Evolutionary conservation across 208 protist species (phyloP).

Genomic region (Leptomonas seymouri): DNA sequence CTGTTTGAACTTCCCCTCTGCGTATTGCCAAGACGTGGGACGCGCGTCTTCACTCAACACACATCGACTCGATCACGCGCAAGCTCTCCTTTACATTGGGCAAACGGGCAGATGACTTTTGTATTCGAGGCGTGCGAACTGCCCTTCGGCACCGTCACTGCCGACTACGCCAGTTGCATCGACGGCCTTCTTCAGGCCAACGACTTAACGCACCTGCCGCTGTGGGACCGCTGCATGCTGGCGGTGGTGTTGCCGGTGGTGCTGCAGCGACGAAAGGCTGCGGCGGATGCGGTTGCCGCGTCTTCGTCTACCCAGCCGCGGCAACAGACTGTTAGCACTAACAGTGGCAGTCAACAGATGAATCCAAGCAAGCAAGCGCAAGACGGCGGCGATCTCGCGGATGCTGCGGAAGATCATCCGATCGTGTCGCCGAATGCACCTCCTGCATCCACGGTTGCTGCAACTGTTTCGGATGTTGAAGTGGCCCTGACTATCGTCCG

Average conservation of each 20-base stretch:
- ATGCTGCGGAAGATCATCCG: not conserved
- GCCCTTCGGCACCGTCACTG: conserved; percentile 49
- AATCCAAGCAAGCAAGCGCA: not conserved
- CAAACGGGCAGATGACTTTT: conserved; percentile 48
- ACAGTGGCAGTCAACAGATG: not conserved
- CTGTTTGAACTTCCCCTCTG: too few relatives aligned
- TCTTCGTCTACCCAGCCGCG: too few relatives aligned
- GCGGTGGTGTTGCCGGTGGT: conserved; percentile 56
- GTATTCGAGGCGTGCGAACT: conserved; percentile 77
- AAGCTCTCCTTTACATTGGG: too few relatives aligned
- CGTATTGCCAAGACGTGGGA: too few relatives aligned
- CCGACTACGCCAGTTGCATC: conserved; percentile 25
- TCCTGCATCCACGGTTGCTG: not conserved
- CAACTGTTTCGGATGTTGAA: conserved; percentile 30
- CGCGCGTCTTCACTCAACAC: too few relatives aligned
- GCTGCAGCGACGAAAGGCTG: conserved; percentile 27
- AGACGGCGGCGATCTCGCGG: conserved; percentile 6
- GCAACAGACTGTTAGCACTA: not conserved
- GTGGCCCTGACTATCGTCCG: conserved; percentile 49
- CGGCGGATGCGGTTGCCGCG: not conserved
- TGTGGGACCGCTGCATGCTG: conserved; percentile 71
- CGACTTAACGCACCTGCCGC: conserved; percentile 36
- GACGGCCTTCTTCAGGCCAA: not conserved
- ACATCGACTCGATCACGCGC: too few relatives aligned
- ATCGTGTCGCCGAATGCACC: not conserved